Evolutionary conservation across 2,329 filamentous ascomycete species (phyloP), one percentile per base, ranked within the genome.

Genomic region (Beauveria caledonica): DNA sequence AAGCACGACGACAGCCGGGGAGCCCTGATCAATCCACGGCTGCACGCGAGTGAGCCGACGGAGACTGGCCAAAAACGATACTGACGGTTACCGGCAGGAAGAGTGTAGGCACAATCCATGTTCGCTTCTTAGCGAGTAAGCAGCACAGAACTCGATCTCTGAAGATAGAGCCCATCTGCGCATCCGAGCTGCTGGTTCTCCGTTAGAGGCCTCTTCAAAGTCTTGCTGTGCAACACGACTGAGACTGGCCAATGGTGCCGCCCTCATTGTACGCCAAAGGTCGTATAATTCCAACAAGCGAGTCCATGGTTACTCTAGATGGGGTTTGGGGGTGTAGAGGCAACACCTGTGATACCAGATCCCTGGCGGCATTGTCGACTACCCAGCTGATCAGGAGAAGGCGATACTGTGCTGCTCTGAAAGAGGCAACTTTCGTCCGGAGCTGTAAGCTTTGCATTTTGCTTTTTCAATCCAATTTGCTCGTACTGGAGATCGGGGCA

Each of bases 111-210:
- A 7, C 51, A n/a, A n/a, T 29, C 6, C 5, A 21, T 13, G 2
- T 23, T 60, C 58, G 58, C 58, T 60, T 54, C 40, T 54, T 54
- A 60, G 58, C 58, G 58, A 60, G 33, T 19, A 44, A 15, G 3
- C 17, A 13, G 13, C 15, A 36, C 33, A 17, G 11, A 9, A 29
- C 5, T 8, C 2, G 42, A 40, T 9, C 44, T 58, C 39, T 42
- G 48, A 54, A 54, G 44, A 54, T 54, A 49, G 57, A 46, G 48
- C 5, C 5, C 11, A 33, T 33, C 21, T 23, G 29, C 29, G 19
- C 27, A 19, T 21, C 40, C 50, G n/a, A 48, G 3, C 21, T 8
- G 7, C 36, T 29, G 57, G 33, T 2, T 36, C 57, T 59, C 33
- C 21, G 27, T 19, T 25, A 39, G 6, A 19, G 45, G 29, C 21